Conservation (phyloP, 495 filamentous ascomycete genomes). For the Penicillium egyptiacum region DNA sequence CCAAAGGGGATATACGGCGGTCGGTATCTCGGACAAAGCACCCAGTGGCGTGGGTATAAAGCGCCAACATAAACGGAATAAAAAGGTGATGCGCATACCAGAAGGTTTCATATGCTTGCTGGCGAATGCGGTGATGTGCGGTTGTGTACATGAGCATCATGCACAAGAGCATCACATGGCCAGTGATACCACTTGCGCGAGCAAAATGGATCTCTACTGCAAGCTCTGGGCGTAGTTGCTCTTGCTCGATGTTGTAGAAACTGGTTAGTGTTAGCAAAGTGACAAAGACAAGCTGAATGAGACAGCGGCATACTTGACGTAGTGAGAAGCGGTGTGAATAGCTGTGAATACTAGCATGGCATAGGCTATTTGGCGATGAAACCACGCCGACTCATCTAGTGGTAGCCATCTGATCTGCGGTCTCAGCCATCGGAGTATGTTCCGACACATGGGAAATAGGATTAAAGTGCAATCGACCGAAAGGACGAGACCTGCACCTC, state of each 20-base stretch:
- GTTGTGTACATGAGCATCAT: slow-evolving; percentile 99
- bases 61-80: slow-evolving; percentile 86
- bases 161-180: slow-evolving; percentile 96
- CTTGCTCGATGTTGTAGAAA: slow-evolving; percentile 93
- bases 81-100: slow-evolving; percentile 99
- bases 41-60: slow-evolving; percentile 94
- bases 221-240: slow-evolving; percentile 73
- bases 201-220: slow-evolving; percentile 94
- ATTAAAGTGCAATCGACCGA: slow-evolving; percentile 85
- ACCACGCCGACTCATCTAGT: slow-evolving; percentile 93
- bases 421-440: slow-evolving; percentile 75
- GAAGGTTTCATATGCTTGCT: slow-evolving; percentile 97
- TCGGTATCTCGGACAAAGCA: slow-evolving; percentile 88
- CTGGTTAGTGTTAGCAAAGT: slow-evolving; percentile 46
- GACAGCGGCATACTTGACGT: slow-evolving; percentile 77
- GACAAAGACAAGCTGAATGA: background rate
- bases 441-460: slow-evolving; percentile 91
- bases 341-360: slow-evolving; percentile 78
- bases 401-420: slow-evolving; percentile 88
- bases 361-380: slow-evolving; percentile 95
- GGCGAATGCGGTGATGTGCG: slow-evolving; percentile 86
- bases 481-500: slow-evolving; percentile 83
- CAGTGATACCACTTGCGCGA: slow-evolving; percentile 86
- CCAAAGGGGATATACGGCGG: slow-evolving; percentile 78
- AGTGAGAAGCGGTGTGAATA: slow-evolving; percentile 77